Evolutionary conservation across 768 basidiomycete genomes (phyloP).

Genomic region (Boletus tomentosulus): DNA sequence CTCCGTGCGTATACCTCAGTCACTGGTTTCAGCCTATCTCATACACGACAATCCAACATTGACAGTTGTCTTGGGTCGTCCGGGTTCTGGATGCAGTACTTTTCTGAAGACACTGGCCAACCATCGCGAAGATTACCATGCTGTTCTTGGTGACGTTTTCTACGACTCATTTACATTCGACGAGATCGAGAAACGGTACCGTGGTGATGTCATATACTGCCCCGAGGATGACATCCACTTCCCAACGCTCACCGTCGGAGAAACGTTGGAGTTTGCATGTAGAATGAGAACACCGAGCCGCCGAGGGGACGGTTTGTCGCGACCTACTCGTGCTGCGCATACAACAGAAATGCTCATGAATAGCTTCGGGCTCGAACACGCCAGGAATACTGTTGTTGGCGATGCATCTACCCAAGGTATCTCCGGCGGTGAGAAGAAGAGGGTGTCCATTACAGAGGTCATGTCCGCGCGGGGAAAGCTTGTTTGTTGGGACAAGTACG

Average conservation of each 20-base stretch:
- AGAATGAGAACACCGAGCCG: conserved; percentile 43
- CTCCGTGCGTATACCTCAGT: conserved; percentile 34
- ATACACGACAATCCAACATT: background rate
- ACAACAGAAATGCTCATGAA: conserved; percentile 51
- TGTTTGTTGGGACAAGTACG: conserved; percentile 76
- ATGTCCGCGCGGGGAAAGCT: conserved; percentile 60
- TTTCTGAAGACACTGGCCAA: conserved; percentile 52
- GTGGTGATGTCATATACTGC: conserved; percentile 44
- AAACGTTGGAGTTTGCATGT: conserved; percentile 51
- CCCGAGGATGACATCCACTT: conserved; percentile 83
- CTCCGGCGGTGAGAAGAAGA: conserved; percentile 75
- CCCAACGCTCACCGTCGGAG: conserved; percentile 52
- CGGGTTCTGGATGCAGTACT: conserved; percentile 57
- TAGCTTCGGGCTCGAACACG: conserved; percentile 74
- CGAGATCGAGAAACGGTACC: conserved; percentile 43
- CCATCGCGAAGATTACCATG: conserved; percentile 37
- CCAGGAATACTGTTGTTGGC: conserved; percentile 69
- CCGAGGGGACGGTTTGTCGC: conserved; percentile 18
- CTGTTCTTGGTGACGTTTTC: conserved; percentile 39
- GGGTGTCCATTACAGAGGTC: conserved; percentile 75
- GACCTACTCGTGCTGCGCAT: conserved; percentile 25
- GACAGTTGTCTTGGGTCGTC: conserved; percentile 78
- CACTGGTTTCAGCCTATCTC: background rate
- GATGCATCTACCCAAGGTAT: conserved; percentile 74
- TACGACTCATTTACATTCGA: conserved; percentile 45